Percentiles rank a stretch among this genome's conserved stretches.
Evolutionary conservation across 805 yeast species (phyloP).

Genomic region (Ogataea trehalophila): DNA sequence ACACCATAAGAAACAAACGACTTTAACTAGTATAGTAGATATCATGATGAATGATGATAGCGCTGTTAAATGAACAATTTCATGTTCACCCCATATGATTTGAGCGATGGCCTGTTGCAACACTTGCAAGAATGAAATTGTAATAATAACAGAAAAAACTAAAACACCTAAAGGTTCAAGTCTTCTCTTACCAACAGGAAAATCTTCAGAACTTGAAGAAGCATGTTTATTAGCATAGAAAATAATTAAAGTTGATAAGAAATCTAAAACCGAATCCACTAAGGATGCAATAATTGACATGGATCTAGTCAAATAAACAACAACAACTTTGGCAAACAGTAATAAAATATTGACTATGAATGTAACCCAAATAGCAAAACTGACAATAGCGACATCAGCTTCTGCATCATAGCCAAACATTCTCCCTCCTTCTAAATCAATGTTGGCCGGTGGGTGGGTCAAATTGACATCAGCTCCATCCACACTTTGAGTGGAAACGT

Average conservation of each 20-base stretch:
- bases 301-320: conserved; percentile 61
- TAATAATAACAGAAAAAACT: conserved; percentile 66
- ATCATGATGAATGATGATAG: conserved; percentile 58
- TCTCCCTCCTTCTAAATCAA: conserved; percentile 54
- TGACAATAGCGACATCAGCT: conserved; percentile 38
- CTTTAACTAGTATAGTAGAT: conserved; percentile 54
- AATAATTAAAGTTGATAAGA: conserved; percentile 69
- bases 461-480: conserved; percentile 10
- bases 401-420: conserved; percentile 45
- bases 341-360: conserved; percentile 55
- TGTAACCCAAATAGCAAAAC: conserved; percentile 59
- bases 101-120: conserved; percentile 56
- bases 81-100: conserved; percentile 34
- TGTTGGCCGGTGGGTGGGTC: conserved; percentile 50
- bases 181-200: conserved; percentile 69
- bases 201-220: conserved; percentile 30
- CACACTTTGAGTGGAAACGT: conserved; percentile 27
- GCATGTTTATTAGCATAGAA: conserved; percentile 53
- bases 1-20: conserved; percentile 63
- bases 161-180: conserved; percentile 77
- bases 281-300: conserved; percentile 75
- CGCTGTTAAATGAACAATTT: conserved; percentile 42
- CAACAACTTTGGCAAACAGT: conserved; percentile 54
- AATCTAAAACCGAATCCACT: conserved; percentile 71
- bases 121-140: conserved; percentile 67